phyloP scores from a whole-genome alignment of 441 rosid species.

The Eutrema salsugineum region DNA sequence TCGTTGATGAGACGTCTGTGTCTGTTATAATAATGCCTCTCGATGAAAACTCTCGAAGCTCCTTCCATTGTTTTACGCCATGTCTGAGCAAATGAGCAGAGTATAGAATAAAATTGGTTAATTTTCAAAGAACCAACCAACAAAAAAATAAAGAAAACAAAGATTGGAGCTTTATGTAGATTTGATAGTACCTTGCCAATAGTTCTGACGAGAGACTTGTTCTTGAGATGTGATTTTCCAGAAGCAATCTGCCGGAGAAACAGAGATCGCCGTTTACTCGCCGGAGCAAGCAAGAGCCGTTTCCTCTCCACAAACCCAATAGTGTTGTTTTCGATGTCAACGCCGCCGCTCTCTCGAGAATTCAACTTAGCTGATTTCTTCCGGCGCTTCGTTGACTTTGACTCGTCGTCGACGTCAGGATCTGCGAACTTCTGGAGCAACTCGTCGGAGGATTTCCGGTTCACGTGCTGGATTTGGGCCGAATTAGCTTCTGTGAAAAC shows the following conservation, averaged over 20 bases:
- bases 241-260: conserved; percentile 54
- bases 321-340: conserved; percentile 22
- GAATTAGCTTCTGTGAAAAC: neutral
- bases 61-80: conserved; percentile 83
- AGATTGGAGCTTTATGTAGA: neutral
- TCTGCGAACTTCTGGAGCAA: conserved; percentile 73
- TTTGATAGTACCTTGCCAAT: conserved; percentile 48
- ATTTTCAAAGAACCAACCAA: neutral
- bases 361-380: conserved; percentile 20
- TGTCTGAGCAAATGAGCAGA: conserved; percentile 38
- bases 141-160: neutral
- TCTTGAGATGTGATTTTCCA: conserved; percentile 47
- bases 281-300: conserved; percentile 51
- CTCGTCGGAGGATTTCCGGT: conserved; percentile 70
- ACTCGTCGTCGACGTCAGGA: conserved; percentile 18
- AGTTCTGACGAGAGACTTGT: conserved; percentile 52
- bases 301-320: conserved; percentile 48
- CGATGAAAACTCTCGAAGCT: conserved; percentile 65
- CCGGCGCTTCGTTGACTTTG: conserved; percentile 41
- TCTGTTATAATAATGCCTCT: conserved; percentile 69
- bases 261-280: conserved; percentile 36
- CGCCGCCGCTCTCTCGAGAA: neutral
- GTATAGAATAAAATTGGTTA: neutral
- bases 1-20: conserved; percentile 75
- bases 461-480: conserved; percentile 53